Percentiles rank a stretch among this genome's conserved stretches.
These are phyloP conservation scores for Alternaria longipes DNA, from an alignment of 2,329 filamentous ascomycete species.

Conservation along the genomic window DNA sequence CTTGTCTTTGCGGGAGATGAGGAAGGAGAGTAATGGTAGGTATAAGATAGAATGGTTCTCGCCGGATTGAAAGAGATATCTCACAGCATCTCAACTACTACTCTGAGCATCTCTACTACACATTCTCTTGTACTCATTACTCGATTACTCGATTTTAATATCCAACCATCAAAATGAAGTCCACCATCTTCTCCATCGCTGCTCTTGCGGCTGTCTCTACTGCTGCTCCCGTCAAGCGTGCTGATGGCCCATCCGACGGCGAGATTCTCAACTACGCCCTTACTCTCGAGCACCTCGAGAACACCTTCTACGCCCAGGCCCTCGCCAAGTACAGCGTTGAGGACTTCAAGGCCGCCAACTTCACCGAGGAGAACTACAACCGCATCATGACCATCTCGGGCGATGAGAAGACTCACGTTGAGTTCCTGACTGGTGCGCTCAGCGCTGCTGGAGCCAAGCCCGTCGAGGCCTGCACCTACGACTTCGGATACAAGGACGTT, in stretches of 20 bases:
- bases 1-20: neutral
- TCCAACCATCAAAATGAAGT: slow-evolving; percentile 26
- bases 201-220: slow-evolving; percentile 24
- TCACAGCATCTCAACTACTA: neutral
- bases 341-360: slow-evolving; percentile 39
- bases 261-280: slow-evolving; percentile 56
- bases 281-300: slow-evolving; percentile 62
- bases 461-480: slow-evolving; percentile 65
- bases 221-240: slow-evolving; percentile 39
- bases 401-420: slow-evolving; percentile 68
- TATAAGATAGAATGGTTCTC: neutral
- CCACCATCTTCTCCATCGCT: slow-evolving; percentile 20
- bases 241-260: slow-evolving; percentile 30
- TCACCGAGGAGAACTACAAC: slow-evolving; percentile 62
- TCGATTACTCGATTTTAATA: neutral
- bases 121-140: slow-evolving; percentile 4
- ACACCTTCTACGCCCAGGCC: slow-evolving; percentile 69
- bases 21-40: neutral
- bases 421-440: slow-evolving; percentile 61
- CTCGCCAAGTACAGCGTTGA: slow-evolving; percentile 63
- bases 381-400: slow-evolving; percentile 65
- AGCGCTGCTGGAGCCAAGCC: slow-evolving; percentile 59
- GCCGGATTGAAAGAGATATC: neutral
- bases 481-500: slow-evolving; percentile 61
- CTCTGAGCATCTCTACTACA: slow-evolving; percentile 1